Base-by-base conservation (phyloP, 2,329 filamentous ascomycete genomes). In the Fusarium pseudocircinatum region DNA sequence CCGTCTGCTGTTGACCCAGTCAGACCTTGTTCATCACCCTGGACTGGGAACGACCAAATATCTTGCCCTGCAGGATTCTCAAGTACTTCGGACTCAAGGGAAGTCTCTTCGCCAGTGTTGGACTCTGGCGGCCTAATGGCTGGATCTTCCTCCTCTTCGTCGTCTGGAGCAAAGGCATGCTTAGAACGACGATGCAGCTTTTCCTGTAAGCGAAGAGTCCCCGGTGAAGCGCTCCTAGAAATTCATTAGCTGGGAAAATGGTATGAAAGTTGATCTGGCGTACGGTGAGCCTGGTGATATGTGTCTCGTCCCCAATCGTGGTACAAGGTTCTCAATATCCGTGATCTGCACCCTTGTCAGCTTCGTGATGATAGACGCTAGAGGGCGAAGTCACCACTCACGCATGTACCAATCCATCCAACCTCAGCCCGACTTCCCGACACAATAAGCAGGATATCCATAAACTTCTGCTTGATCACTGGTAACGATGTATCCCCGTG, bases 141-240 rank as follows among this genome's bases (percentile, higher is more conserved):
- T 0, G 74, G 70, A 1, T 73, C 73, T 7, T 50, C 18, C 6
- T 72, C 65, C 5, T 77, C 73, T 13, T 74, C 65, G 12, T 72
- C 72, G 0, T 67, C 63, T 7, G 72, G 68, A 1, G 70, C 73
- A 28, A 58, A 74, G 0, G 64, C 74, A 43, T 75, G 54, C 30
- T 74, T 77, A 3, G 75, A 77, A 11, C 75, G 68, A 3, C 75
- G 71, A 16, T 77, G 74, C 0, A 77, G 26, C 2, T 67, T 76
- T 5, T 70, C 63, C 1, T 73, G 74, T 1, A 54, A 13, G 0
- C 46, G 56, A 1, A 74, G 14, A 2, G 50, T n/a, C 0, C 60
- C 57, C 1, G 59, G 30, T 0, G 54, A 61, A 0, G 40, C 36
- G 10, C 59, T 60, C 2, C 24, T 40, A 9, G 14, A 28, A 28